Evolutionary conservation across 306 rosid genomes (phyloP).

Genomic region (Sicyos baderoa): DNA sequence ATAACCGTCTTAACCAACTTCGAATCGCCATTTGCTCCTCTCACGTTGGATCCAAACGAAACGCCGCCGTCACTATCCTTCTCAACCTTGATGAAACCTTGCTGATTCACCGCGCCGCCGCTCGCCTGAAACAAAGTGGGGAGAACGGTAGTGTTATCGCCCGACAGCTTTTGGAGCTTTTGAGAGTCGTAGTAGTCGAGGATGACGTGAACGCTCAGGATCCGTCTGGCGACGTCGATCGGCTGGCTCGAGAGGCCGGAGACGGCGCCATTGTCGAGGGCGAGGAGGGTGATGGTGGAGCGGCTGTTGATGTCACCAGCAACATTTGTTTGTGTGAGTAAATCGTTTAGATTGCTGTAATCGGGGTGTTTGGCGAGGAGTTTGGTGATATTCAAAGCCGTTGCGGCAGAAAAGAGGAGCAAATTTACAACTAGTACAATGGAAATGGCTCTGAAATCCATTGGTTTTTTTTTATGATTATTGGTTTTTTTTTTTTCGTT

Average conservation of each 20-base stretch:
- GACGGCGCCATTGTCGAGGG: constrained; percentile 24
- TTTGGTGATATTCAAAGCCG: constrained; percentile 42
- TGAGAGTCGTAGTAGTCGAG: constrained; percentile 35
- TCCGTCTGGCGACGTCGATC: constrained; percentile 21
- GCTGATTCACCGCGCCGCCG: constrained; percentile 23
- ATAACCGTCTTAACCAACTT: constrained; percentile 30
- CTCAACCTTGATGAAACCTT: constrained; percentile 36
- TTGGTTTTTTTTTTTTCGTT: no score
- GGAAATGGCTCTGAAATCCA: constrained; percentile 39
- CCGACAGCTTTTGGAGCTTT: constrained; percentile 19
- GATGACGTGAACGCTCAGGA: constrained; percentile 34
- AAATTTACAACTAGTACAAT: constrained; percentile 27
- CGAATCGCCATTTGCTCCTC: constrained; percentile 11
- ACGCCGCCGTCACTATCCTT: constrained; percentile 34
- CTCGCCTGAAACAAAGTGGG: constrained; percentile 40
- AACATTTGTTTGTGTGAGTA: constrained; percentile 44
- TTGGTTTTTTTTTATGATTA: constrained; percentile 15
- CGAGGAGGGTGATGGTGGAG: constrained; percentile 42
- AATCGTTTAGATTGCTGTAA: constrained; percentile 26
- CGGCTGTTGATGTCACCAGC: constrained; percentile 35
- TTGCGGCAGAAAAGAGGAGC: constrained; percentile 23
- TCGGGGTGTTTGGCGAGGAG: constrained; percentile 27
- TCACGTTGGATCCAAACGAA: constrained; percentile 34
- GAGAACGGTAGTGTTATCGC: constrained; percentile 16
- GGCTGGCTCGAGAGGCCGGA: constrained; percentile 28